Percentiles rank a stretch among this genome's conserved stretches.
These are phyloP conservation scores for Colletotrichum sp. DNA, from an alignment of 2,329 filamentous ascomycete species.

Conservation along the genomic window DNA sequence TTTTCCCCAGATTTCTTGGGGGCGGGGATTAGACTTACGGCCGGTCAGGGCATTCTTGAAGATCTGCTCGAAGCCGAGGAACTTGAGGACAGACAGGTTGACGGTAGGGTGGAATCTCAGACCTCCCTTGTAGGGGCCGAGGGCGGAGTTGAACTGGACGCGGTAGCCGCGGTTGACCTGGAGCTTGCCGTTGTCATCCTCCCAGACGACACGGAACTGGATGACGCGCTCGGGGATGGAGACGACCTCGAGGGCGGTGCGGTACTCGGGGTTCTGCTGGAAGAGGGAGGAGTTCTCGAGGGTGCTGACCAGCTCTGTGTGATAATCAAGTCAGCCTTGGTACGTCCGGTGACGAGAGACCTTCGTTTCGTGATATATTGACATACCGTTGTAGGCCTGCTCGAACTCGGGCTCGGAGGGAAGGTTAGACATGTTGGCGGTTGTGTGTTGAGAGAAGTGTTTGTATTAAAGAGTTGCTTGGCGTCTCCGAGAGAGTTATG, in stretches of 20 bases:
- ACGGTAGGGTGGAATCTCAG: constrained; percentile 92
- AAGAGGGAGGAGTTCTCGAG: constrained; percentile 95
- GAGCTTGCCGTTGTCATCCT: constrained; percentile 87
- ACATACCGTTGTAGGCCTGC: constrained; percentile 93
- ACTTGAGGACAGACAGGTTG: constrained; percentile 80
- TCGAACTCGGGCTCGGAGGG: constrained; percentile 94
- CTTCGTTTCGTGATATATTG: neutral
- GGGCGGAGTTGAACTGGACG: constrained; percentile 97
- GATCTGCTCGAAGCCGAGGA: constrained; percentile 98
- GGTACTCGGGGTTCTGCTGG: constrained; percentile 92
- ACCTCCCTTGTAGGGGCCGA: constrained; percentile 98
- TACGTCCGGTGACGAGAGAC: neutral
- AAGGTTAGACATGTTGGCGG: constrained; percentile 76
- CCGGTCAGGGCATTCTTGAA: constrained; percentile 99
- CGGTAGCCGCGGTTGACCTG: constrained; percentile 98
- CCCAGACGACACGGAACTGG: constrained; percentile 98
- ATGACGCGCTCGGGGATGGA: constrained; percentile 94
- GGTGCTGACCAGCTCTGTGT: constrained; percentile 85
- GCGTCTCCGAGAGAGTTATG: neutral
- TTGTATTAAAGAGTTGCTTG: neutral
- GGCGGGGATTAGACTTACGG: constrained; percentile 59
- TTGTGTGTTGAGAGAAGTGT: neutral
- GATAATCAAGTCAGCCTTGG: constrained; percentile 27
- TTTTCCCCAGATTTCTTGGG: neutral
- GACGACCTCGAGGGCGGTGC: constrained; percentile 84